A percentile compares a stretch with the other conserved stretches of the same genome.
These are phyloP conservation scores for Boechera retrofracta DNA, from an alignment of 345 rosid genomes.

Conservation along the genomic window DNA sequence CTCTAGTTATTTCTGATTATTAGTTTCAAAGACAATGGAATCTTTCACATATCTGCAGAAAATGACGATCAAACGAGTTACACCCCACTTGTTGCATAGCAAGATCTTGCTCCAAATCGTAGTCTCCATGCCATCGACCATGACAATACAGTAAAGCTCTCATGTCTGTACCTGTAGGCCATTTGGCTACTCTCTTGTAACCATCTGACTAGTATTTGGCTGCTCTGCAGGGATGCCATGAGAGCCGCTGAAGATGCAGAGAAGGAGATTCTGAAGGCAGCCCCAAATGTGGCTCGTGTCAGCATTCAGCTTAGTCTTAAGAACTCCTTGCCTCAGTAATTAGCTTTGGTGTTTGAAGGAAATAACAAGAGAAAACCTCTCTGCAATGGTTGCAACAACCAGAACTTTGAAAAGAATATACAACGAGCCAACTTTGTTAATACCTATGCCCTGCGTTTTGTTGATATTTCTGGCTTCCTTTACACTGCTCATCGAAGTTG, in stretches of 20 bases:
- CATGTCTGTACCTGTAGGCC: neutral
- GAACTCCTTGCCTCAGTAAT: conserved; percentile 43
- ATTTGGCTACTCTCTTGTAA: conserved; percentile 12
- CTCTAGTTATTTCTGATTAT: conserved; percentile 15
- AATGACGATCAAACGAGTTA: conserved; percentile 65
- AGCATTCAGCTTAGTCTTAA: conserved; percentile 66
- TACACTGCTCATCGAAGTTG: conserved; percentile 22
- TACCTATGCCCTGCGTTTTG: conserved; percentile 9
- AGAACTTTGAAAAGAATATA: conserved; percentile 1
- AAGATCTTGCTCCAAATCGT: conserved; percentile 60
- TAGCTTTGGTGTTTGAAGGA: neutral
- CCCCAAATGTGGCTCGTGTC: conserved; percentile 53
- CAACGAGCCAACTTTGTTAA: conserved; percentile 32
- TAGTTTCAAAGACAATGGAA: neutral
- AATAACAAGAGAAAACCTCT: conserved; percentile 14
- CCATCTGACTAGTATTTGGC: conserved; percentile 20
- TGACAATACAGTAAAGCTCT: conserved; percentile 46
- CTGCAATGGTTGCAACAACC: neutral
- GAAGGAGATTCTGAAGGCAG: conserved; percentile 56
- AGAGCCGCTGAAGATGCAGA: conserved; percentile 64
- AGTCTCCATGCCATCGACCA: conserved; percentile 47
- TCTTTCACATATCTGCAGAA: conserved; percentile 52
- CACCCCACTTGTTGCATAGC: conserved; percentile 69
- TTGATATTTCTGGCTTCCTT: conserved; percentile 25
- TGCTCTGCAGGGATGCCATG: conserved; percentile 61